These are phyloP conservation scores for Tilletia walkeri DNA, from an alignment of 1,284 basidiomycete species.

Conservation along the genomic window DNA sequence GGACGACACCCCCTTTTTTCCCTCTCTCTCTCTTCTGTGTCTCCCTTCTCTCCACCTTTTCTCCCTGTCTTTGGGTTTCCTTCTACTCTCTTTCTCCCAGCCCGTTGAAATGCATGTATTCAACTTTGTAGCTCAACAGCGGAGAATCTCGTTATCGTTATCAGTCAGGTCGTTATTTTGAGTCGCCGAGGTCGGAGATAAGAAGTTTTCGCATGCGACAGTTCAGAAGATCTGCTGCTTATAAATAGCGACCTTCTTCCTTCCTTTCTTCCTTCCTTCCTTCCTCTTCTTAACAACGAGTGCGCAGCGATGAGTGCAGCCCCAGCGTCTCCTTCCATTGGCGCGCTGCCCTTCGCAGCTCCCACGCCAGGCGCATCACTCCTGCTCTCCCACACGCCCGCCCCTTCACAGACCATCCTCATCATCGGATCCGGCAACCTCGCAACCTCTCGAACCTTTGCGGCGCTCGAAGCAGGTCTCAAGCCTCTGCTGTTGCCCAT, in stretches of 20 bases:
- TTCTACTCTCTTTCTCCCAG: neutral
- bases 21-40: neutral
- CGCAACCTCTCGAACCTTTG: constrained; percentile 75
- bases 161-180: no score
- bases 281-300: no score
- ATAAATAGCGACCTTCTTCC: no score
- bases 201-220: no score
- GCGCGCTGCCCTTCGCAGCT: constrained; percentile 40
- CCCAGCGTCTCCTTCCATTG: no score
- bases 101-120: constrained; percentile 5
- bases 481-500: constrained; percentile 65
- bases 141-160: no score
- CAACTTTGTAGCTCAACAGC: neutral
- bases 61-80: neutral
- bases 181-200: no score
- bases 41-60: neutral
- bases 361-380: constrained; percentile 68
- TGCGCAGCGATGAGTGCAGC: no score
- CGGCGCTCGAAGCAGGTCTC: constrained; percentile 78
- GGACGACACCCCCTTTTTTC: neutral
- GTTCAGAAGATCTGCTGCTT: no score
- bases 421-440: constrained; percentile 74
- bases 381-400: constrained; percentile 71
- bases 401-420: constrained; percentile 62
- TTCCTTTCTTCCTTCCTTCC: no score